Evolutionary conservation across 345 rosid genomes (phyloP).

Genomic region (Lepidium africanum): DNA sequence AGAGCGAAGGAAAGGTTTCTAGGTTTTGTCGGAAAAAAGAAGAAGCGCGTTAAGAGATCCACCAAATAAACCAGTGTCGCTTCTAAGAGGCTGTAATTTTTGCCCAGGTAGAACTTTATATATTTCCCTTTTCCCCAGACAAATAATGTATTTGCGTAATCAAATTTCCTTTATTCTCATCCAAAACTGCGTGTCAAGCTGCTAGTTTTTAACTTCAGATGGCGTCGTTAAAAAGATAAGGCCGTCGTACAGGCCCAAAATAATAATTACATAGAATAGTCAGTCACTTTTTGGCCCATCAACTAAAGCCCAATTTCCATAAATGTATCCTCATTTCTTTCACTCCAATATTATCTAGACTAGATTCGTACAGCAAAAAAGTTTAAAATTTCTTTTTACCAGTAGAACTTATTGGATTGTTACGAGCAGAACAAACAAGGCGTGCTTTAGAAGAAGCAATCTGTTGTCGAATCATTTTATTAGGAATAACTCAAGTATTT

Average conservation of each 20-base stretch:
- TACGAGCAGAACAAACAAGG: too few relatives aligned
- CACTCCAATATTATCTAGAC: too few relatives aligned
- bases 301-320: too few relatives aligned
- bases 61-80: slow-evolving; percentile 6
- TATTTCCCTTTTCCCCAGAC: neutral
- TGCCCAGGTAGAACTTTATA: slow-evolving; percentile 10
- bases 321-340: too few relatives aligned
- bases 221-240: neutral
- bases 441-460: too few relatives aligned
- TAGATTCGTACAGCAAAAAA: too few relatives aligned
- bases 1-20: neutral
- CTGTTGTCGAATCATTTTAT: too few relatives aligned
- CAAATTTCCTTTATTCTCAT: neutral
- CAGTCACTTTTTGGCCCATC: neutral
- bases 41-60: slow-evolving; percentile 13
- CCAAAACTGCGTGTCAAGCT: neutral
- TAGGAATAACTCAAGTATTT: too few relatives aligned
- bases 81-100: neutral
- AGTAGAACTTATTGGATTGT: too few relatives aligned
- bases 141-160: neutral
- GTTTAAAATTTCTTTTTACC: too few relatives aligned
- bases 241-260: neutral
- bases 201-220: neutral
- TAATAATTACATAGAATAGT: neutral
- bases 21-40: slow-evolving; percentile 17